Evolutionary conservation across 257 asterid genomes (phyloP).

Genomic region (Thymus mandschuricus): DNA sequence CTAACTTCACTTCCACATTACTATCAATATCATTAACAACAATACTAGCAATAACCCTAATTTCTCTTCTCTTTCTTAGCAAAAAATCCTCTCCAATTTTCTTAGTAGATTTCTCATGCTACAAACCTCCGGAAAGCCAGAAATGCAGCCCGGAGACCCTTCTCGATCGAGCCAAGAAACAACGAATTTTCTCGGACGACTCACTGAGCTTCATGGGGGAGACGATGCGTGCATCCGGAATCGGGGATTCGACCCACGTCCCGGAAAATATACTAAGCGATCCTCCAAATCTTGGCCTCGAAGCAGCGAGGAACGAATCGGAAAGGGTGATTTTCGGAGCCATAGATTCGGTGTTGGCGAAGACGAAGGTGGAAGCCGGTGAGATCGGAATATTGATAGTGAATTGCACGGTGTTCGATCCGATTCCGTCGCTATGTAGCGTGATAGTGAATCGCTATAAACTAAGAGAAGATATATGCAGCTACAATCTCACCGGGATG

Average conservation of each 20-base stretch:
- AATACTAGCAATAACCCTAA: neutral
- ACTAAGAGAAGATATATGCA: slow-evolving; percentile 40
- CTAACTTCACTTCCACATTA: neutral
- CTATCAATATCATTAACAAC: neutral
- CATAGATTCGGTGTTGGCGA: slow-evolving; percentile 43
- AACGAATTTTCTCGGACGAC: neutral
- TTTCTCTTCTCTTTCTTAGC: neutral
- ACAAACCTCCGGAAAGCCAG: slow-evolving; percentile 52
- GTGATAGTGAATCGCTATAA: slow-evolving; percentile 63
- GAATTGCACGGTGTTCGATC: slow-evolving; percentile 55
- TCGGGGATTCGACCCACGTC: slow-evolving; percentile 52
- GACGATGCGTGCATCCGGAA: slow-evolving; percentile 34
- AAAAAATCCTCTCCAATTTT: slow-evolving; percentile 22
- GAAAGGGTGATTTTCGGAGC: slow-evolving; percentile 66
- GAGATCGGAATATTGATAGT: slow-evolving; percentile 62
- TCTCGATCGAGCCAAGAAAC: neutral
- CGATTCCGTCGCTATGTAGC: slow-evolving; percentile 54
- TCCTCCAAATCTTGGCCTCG: slow-evolving; percentile 43
- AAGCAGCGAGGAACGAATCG: slow-evolving; percentile 52
- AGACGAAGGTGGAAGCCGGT: slow-evolving; percentile 40
- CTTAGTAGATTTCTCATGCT: slow-evolving; percentile 59
- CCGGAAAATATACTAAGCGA: slow-evolving; percentile 29
- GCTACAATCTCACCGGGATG: slow-evolving; percentile 65
- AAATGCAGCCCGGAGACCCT: slow-evolving; percentile 37
- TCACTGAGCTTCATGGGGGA: slow-evolving; percentile 31